Conservation (phyloP, 768 basidiomycete genomes). For the Candolleomyces eurysporus region DNA sequence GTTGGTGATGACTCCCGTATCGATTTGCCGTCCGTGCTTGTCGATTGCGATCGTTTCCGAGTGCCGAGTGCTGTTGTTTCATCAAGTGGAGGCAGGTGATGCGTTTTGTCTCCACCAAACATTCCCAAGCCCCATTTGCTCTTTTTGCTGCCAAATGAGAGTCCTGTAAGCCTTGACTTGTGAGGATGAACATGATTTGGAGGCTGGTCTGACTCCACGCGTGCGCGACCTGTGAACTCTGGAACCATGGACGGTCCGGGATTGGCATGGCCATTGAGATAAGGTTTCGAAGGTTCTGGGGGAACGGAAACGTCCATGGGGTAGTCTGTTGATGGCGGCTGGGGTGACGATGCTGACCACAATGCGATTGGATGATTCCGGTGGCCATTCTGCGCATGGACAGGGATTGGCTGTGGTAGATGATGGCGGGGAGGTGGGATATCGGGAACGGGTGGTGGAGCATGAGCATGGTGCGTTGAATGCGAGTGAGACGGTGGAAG, state of each 20-base stretch:
- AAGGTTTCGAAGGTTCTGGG: constrained; percentile 43
- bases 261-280: constrained; percentile 44
- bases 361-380: constrained; percentile 29
- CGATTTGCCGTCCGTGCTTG: constrained; percentile 71
- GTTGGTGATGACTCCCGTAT: constrained; percentile 52
- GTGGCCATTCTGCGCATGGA: constrained; percentile 24
- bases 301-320: constrained; percentile 63
- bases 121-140: constrained; percentile 65
- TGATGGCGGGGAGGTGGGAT: constrained; percentile 43
- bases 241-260: constrained; percentile 51
- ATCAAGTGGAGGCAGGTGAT: constrained; percentile 71
- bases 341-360: constrained; percentile 20
- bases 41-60: constrained; percentile 77
- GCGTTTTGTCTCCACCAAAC: constrained; percentile 73
- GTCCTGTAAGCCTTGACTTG: constrained; percentile 55
- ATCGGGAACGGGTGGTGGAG: constrained; percentile 40
- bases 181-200: constrained; percentile 35
- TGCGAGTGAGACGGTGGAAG: constrained; percentile 49
- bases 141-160: constrained; percentile 69
- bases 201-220: constrained; percentile 35
- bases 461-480: constrained; percentile 33
- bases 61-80: constrained; percentile 65
- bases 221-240: constrained; percentile 47
- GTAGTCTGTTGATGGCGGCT: constrained; percentile 36
- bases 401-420: constrained; percentile 24